phyloP scores from a whole-genome alignment of 139 green algal genomes.

The Picochlorum sp. region DNA sequence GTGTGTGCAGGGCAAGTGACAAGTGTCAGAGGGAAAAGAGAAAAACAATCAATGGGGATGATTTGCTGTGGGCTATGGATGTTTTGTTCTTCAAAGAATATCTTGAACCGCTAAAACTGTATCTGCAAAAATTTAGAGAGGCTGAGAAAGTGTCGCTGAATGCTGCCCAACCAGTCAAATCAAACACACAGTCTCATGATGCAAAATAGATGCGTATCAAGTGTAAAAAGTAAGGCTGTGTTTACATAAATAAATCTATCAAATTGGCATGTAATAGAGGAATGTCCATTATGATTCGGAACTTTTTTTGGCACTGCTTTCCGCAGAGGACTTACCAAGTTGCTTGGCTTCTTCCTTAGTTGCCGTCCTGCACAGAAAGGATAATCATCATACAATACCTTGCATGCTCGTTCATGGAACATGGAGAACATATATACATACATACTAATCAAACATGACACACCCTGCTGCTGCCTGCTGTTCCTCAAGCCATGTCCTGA shows the following conservation, averaged over 20 bases:
- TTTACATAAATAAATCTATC: too few relatives aligned
- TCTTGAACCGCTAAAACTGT: constrained; percentile 89
- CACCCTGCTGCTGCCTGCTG: constrained; percentile 15
- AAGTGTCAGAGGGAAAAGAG: constrained; percentile 96
- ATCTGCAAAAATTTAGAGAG: constrained; percentile 92
- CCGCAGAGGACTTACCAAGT: too few relatives aligned
- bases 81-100: constrained; percentile 97
- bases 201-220: too few relatives aligned
- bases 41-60: constrained; percentile 99
- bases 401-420: too few relatives aligned
- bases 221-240: too few relatives aligned
- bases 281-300: too few relatives aligned
- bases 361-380: too few relatives aligned
- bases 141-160: constrained; percentile 30
- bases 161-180: background rate
- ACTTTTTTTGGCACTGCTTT: too few relatives aligned
- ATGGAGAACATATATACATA: too few relatives aligned
- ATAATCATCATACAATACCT: too few relatives aligned
- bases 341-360: too few relatives aligned
- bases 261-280: too few relatives aligned
- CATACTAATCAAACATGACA: background rate
- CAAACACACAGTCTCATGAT: constrained; percentile 1
- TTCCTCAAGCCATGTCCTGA: constrained; percentile 37
- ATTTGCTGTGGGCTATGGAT: constrained; percentile 96
- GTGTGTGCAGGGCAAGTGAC: constrained; percentile 85